Evolutionary conservation across 1,139 yeast species (phyloP), one percentile per base, ranked within the genome.

Genomic region (Candida sanyaensis): DNA sequence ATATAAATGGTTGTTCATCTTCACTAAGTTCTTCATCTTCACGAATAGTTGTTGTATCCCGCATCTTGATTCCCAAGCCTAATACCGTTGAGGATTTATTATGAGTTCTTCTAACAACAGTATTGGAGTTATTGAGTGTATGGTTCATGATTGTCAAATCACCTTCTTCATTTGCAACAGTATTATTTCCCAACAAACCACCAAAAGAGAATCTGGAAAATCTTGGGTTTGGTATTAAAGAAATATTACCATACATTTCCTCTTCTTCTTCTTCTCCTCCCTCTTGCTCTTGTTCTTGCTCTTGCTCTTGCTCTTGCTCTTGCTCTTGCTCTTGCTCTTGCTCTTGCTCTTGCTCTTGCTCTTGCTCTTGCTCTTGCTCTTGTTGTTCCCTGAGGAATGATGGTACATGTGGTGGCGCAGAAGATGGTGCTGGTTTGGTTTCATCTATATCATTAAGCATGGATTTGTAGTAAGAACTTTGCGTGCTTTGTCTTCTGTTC

Each of bases 151-250:
- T 66, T 6, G 66, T 65, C 38, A 55, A 51, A 48, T 71, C 75
- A 6, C 68, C 69, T 41, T 52, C 57, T 39, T 64, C 69, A 44
- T 63, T 63, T 38, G 63, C 58, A 24, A 57, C 53, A 9, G 58
- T 55, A 30, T 54, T 50, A 17, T 53, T 51, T 49, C 56, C 62
- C 48, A 66, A 54, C 43, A 75, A 58, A 1, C 77, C 78, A 41
- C 73, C 73, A 57, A 75, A 72, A 0, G 80, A 73, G 48, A 75
- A 66, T 41, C 73, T 63, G 0, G 80, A 74, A 47, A 75, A 75
- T 42, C 77, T 58, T 8, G 80, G 80, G 49, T 75, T 75, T 10
- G 80, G 79, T 37, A 75, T 72, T 43, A 72, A 60, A 7, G 50
- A 47, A 11, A 43, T 44, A 6, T 41, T 44, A 27, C 42, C 23